Evolutionary conservation across 2,329 filamentous ascomycete species (phyloP), one percentile per base, ranked within the genome.

Genomic region (Xenosphaeropsis pyriputrescens): DNA sequence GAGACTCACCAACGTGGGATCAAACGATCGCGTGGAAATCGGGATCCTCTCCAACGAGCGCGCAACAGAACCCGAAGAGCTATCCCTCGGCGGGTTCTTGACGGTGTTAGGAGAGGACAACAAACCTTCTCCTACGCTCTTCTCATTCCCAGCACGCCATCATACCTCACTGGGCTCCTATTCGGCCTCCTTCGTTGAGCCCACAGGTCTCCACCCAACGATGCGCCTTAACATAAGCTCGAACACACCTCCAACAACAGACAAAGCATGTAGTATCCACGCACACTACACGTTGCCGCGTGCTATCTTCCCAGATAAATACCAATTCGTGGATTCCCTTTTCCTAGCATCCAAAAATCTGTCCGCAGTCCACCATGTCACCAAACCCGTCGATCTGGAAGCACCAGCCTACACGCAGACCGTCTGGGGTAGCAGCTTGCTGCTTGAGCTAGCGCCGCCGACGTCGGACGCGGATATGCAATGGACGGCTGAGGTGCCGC

Each of bases 331-430:
- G 17, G 83, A 88, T 54, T 59, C 70, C 0, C 67, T 94, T 5
- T 91, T 93, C 59, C 68, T 93, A 19, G 58, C 73, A 3, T 88
- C 85, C 1, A 85, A 93, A 50, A 85, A 93, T 51, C 68, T 95
- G 15, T 65, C 68, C 2, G 64, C 71, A 2, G 61, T 93, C 31
- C 75, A 69, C 33, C 74, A 79, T 45, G 69, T 85, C 12, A 76
- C 75, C 18, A 72, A 82, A 11, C 83, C 85, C 15, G 82, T 88
- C 6, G 88, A 96, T 47, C 76, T 96, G 38, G 89, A 96, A 61
- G 86, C 85, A 0, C 89, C 89, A 1, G 79, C 80, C 49, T 96
- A 93, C 64, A 74, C 78, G 2, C 69, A 85, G 19, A 53, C 68
- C 6, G 58, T 67, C 22, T 95, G 89, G 89, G 89, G 89, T 5